A percentile compares a stretch with the other conserved stretches of the same genome.
These are phyloP conservation scores for Haberlea rhodopensis DNA, from an alignment of 257 asterid genomes.

Conservation along the genomic window DNA sequence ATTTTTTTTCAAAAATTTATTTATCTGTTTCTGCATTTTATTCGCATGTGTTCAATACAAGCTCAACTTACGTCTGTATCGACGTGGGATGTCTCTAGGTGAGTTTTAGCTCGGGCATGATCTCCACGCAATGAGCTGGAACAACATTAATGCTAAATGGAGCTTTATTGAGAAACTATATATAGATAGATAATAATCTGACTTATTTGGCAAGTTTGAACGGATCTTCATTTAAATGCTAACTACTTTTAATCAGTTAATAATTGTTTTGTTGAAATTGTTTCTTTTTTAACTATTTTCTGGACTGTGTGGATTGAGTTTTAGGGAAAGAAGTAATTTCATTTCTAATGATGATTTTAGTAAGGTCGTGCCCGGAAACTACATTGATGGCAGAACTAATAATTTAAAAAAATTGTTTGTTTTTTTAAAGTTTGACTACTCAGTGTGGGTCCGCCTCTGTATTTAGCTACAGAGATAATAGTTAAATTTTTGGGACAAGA, in stretches of 20 bases:
- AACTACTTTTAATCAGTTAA: conserved; percentile 18
- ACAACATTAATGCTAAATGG: conserved; percentile 2
- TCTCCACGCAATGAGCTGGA: conserved; percentile 26
- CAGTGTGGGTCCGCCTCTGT: neutral
- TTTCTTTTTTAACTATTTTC: conserved; percentile 10
- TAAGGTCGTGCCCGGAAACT: neutral
- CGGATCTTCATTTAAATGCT: conserved; percentile 13
- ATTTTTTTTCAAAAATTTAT: neutral
- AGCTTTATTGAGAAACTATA: conserved; percentile 21
- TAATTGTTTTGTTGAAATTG: conserved; percentile 18
- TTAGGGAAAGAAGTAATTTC: neutral
- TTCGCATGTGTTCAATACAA: neutral
- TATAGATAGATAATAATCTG: conserved; percentile 3
- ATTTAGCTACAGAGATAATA: neutral
- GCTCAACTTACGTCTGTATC: neutral
- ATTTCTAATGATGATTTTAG: neutral
- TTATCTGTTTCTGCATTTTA: neutral
- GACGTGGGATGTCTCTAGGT: neutral
- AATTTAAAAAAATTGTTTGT: neutral
- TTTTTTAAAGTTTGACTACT: neutral
- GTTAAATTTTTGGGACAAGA: neutral
- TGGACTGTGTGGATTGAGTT: neutral
- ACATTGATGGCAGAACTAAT: neutral
- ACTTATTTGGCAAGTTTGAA: conserved; percentile 26
- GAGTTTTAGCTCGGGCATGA: conserved; percentile 7